These are phyloP conservation scores for Trametes coccinea DNA, from an alignment of 768 basidiomycete genomes.

Conservation along the genomic window DNA sequence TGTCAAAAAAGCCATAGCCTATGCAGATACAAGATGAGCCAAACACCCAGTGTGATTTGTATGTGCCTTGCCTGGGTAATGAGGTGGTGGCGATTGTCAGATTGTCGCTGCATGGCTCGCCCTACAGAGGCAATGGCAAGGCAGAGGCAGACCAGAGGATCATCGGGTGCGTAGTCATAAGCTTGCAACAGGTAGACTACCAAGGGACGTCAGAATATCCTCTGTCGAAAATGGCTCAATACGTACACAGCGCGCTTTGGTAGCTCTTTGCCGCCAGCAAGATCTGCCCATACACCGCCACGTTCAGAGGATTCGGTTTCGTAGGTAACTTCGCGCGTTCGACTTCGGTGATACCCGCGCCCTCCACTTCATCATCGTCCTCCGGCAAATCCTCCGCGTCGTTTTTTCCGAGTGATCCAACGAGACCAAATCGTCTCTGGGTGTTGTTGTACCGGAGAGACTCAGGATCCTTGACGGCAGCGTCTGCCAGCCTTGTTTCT, in stretches of 20 bases:
- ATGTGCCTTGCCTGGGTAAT: constrained; percentile 59
- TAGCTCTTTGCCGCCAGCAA: constrained; percentile 85
- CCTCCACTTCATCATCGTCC: constrained; percentile 40
- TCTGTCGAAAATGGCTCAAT: neutral
- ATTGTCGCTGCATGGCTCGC: constrained; percentile 89
- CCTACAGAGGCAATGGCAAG: constrained; percentile 86
- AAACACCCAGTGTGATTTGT: neutral
- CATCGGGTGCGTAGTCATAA: constrained; percentile 79
- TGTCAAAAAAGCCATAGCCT: constrained; percentile 85
- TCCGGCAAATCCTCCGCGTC: constrained; percentile 42
- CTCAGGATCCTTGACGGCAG: constrained; percentile 63
- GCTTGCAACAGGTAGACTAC: constrained; percentile 89
- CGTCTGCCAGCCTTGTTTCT: constrained; percentile 71
- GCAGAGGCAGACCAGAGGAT: constrained; percentile 83
- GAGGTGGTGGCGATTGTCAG: constrained; percentile 91
- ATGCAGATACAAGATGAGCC: neutral
- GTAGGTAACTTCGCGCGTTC: constrained; percentile 50
- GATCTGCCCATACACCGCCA: constrained; percentile 79
- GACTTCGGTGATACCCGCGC: constrained; percentile 21
- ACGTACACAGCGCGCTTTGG: constrained; percentile 88
- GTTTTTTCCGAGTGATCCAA: constrained; percentile 36
- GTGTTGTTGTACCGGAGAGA: constrained; percentile 59
- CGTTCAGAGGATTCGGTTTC: constrained; percentile 68
- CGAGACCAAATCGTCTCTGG: constrained; percentile 57
- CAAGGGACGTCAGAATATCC: neutral